Conservation (phyloP, 768 basidiomycete genomes). For the Zangia roseola region DNA sequence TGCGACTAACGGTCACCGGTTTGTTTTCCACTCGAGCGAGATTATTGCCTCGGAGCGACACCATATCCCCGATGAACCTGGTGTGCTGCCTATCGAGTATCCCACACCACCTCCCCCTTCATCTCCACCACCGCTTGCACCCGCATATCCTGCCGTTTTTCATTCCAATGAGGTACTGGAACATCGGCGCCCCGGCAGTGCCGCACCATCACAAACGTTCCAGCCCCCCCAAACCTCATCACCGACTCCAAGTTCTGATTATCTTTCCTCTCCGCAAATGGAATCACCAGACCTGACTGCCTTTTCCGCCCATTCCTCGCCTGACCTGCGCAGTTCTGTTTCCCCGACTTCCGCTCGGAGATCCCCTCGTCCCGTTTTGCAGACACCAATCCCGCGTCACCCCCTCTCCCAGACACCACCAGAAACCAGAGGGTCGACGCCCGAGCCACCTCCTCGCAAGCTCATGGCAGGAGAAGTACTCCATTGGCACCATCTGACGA, state of each 20-base stretch:
- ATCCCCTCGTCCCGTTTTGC: conserved; percentile 23
- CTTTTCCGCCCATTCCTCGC: conserved; percentile 24
- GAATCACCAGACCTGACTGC: conserved; percentile 23
- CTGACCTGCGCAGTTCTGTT: conserved; percentile 19
- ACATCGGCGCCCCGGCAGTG: conserved; percentile 12
- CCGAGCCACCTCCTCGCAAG: conserved; percentile 32
- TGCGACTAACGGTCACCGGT: conserved; percentile 80
- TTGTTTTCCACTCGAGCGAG: conserved; percentile 80
- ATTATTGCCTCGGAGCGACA: conserved; percentile 61
- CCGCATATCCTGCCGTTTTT: conserved; percentile 28
- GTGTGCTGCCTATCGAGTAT: conserved; percentile 50
- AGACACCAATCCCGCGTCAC: conserved; percentile 9
- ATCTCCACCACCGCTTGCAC: conserved; percentile 30
- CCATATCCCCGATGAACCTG: conserved; percentile 62
- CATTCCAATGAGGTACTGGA: conserved; percentile 28
- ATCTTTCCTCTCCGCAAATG: conserved; percentile 22
- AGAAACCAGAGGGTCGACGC: conserved; percentile 10
- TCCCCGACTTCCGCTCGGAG: conserved; percentile 20
- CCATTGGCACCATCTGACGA: conserved; percentile 75
- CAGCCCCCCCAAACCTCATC: conserved; percentile 22
- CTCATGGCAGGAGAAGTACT: conserved; percentile 61
- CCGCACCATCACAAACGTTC: conserved; percentile 17
- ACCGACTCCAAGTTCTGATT: conserved; percentile 15
- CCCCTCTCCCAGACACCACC: conserved; percentile 11
- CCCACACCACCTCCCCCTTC: conserved; percentile 31